Conservation (phyloP, 169 alveolate species). For the Blepharisma undulans region DNA sequence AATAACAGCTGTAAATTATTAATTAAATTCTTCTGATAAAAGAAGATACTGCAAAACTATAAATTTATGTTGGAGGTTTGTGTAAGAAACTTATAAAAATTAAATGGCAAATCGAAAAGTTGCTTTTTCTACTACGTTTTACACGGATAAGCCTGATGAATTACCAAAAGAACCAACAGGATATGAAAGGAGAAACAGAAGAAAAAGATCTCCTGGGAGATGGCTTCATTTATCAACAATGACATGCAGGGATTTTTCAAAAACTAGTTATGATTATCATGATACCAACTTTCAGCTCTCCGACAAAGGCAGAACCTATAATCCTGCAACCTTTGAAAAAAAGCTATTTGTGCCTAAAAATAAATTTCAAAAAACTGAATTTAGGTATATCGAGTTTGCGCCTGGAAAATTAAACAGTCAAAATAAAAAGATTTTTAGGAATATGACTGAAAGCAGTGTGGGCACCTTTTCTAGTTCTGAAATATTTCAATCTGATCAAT, state of each 20-base stretch:
- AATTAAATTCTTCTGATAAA: too few species aligned
- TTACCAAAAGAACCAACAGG: neutral
- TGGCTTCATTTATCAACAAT: constrained; percentile 21
- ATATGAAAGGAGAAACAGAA: neutral
- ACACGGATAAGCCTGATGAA: constrained; percentile 17
- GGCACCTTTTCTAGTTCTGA: neutral
- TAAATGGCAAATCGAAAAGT: constrained; percentile 34
- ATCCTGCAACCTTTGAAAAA: neutral
- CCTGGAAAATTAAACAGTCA: constrained; percentile 1
- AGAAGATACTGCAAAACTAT: too few species aligned
- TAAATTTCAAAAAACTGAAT: constrained; percentile 1
- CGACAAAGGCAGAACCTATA: constrained; percentile 23
- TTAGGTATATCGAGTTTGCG: neutral
- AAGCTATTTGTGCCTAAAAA: neutral
- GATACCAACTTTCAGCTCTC: neutral
- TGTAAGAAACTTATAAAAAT: neutral
- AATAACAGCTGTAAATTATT: neutral
- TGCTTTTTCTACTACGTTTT: constrained; percentile 15
- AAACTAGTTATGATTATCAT: constrained; percentile 6
- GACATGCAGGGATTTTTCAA: constrained; percentile 35
- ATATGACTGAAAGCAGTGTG: neutral
- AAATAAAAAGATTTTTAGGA: neutral
- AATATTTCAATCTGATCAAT: neutral
- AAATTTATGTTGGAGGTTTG: neutral
- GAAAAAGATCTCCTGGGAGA: neutral